Conservation (phyloP, 2,329 filamentous ascomycete species). For the Cadophora sp. region DNA sequence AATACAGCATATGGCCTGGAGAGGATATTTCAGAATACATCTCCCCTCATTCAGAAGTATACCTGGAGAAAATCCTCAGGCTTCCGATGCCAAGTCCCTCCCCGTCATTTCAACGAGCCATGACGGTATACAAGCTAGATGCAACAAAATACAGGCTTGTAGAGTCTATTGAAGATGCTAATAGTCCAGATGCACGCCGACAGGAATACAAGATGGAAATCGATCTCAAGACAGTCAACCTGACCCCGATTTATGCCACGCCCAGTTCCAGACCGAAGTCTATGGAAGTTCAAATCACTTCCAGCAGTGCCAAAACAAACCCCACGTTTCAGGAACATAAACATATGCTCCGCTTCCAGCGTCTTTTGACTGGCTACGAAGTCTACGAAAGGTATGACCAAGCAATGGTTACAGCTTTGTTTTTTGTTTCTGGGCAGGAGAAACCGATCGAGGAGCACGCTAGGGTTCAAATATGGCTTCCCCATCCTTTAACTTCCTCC, state of each 20-base stretch:
- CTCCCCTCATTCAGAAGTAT: conserved; percentile 24
- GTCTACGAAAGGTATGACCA: conserved; percentile 28
- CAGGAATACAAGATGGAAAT: conserved; percentile 28
- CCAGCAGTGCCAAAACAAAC: conserved; percentile 18
- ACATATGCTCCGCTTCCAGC: conserved; percentile 22
- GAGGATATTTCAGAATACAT: conserved; percentile 27
- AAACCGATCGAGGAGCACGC: conserved; percentile 22
- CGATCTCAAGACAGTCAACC: conserved; percentile 26
- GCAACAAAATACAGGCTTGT: conserved; percentile 24
- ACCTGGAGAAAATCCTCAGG: conserved; percentile 25
- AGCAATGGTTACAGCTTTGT: conserved; percentile 26
- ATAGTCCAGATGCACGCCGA: conserved; percentile 5
- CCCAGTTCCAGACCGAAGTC: conserved; percentile 25
- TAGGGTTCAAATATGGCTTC: conserved; percentile 20
- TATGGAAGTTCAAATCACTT: conserved; percentile 21
- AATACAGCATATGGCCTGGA: conserved; percentile 24
- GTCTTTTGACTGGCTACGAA: conserved; percentile 27
- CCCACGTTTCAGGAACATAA: conserved; percentile 26
- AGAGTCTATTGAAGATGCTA: conserved; percentile 24
- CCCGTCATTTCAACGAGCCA: conserved; percentile 16
- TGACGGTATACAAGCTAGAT: conserved; percentile 21
- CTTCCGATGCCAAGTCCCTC: conserved; percentile 25
- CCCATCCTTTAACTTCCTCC: not conserved
- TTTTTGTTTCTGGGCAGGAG: conserved; percentile 20
- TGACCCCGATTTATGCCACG: conserved; percentile 28